A percentile compares a stretch with the other conserved stretches of the same genome.
phyloP scores from a whole-genome alignment of 495 filamentous ascomycete species.

The Aspergillus carlsbadensis region DNA sequence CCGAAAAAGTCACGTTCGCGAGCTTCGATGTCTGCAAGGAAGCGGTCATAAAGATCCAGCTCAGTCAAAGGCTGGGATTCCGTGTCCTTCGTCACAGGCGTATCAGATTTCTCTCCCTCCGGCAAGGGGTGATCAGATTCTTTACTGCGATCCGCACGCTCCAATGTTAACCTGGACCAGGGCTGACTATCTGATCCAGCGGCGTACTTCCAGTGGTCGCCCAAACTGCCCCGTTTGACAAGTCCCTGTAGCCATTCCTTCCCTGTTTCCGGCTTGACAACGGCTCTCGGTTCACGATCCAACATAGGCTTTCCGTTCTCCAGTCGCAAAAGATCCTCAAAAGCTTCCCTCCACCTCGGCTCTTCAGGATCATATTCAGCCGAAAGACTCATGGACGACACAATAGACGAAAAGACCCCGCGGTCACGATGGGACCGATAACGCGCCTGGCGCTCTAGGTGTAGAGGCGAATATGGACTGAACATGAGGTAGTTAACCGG shows the following conservation, averaged over 20 bases:
- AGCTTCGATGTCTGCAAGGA: conserved; percentile 40
- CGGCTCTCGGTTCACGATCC: conserved; percentile 25
- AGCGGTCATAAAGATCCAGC: conserved; percentile 45
- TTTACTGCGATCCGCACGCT: conserved; percentile 14
- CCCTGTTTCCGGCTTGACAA: conserved; percentile 26
- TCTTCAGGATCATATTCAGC: conserved; percentile 33
- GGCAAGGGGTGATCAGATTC: conserved; percentile 1
- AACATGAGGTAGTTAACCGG: conserved; percentile 42
- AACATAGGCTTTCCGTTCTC: conserved; percentile 49
- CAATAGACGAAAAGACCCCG: conserved; percentile 39
- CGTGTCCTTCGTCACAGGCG: background rate
- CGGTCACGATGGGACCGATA: conserved; percentile 24
- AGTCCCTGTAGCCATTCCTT: conserved; percentile 40
- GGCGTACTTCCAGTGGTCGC: conserved; percentile 36
- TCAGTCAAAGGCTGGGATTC: conserved; percentile 32
- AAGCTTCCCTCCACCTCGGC: conserved; percentile 53
- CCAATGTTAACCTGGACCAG: conserved; percentile 29
- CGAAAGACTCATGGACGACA: conserved; percentile 31
- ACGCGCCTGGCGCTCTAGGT: conserved; percentile 42
- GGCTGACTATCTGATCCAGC: conserved; percentile 20
- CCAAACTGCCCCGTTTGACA: conserved; percentile 40
- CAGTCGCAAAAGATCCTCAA: conserved; percentile 54
- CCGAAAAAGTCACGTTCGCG: conserved; percentile 32
- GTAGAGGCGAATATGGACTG: conserved; percentile 53
- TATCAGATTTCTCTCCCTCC: conserved; percentile 2